Evolutionary conservation across 2,329 filamentous ascomycete species (phyloP), one percentile per base, ranked within the genome.

Genomic region (Cordyceps fumosorosea): DNA sequence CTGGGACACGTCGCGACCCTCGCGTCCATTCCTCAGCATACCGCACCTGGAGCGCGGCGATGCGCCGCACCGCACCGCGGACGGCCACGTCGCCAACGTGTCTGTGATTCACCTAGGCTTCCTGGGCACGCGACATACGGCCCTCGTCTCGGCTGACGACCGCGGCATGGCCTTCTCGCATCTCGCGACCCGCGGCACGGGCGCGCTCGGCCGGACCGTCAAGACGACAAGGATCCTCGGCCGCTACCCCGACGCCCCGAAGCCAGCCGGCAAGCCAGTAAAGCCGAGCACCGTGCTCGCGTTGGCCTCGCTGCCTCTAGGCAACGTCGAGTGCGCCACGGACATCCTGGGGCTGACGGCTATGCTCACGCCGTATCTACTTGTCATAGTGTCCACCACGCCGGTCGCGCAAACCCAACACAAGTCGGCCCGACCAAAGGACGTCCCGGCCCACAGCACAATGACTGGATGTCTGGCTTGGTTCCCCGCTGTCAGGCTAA

Each of bases 141-240:
- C 96, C 3, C 80, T 99, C 5, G 93, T 98, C 12, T 99, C 95
- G 4, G 95, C 95, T 2, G 93, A 99, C 74, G 90, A 96, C 69
- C 86, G 86, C 55, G 95, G 96, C 22, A 99, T 99, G 96, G 93
- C 95, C 0, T 99, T 99, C 73, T 97, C 95, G 3, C 96, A 99
- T 75, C 83, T 99, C 11, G 96, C 95, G 11, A 96, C 91, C 11
- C 84, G 96, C 68, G 96, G 95, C 1, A 88, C 96, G 44, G 95
- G 95, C 3, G 84, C 92, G 26, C 82, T 99, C 24, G 92, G 89
- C 6, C 85, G 95, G 62, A 88, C 86, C 0, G 89, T 99, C 53
- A 96, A 91, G 76, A 96, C 91, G 0, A 93, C 90, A 2, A 84
- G 96, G 64, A 93, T 99, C 64, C 78, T 99, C 6, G 95, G 96